Conservation (phyloP, 495 filamentous ascomycete species). For the Elasticomyces elasticus region DNA sequence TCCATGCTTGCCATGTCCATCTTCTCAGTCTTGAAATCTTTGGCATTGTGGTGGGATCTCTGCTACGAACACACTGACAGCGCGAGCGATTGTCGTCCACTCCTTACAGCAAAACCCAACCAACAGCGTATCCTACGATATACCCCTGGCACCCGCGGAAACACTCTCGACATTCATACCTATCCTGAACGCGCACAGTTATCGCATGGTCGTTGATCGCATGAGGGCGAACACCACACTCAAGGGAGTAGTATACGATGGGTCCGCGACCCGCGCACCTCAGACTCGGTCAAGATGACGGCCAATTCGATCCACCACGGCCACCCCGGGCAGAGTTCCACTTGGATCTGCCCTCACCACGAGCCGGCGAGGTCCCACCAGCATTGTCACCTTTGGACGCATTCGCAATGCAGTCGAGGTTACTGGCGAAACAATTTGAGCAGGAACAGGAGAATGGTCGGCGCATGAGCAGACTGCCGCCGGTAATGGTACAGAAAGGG, state of each 20-base stretch:
- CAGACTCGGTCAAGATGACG: neutral
- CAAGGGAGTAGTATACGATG: constrained; percentile 1
- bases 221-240: neutral
- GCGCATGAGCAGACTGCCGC: constrained; percentile 76
- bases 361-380: constrained; percentile 70
- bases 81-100: neutral
- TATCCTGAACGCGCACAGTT: too few species aligned
- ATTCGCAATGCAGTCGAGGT: constrained; percentile 76
- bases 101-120: neutral
- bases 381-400: constrained; percentile 91
- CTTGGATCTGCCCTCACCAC: constrained; percentile 30
- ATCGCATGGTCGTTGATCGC: neutral
- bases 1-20: too few species aligned
- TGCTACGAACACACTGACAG: too few species aligned
- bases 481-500: constrained; percentile 68
- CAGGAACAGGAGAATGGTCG: constrained; percentile 56
- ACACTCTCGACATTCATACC: too few species aligned
- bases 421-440: constrained; percentile 79
- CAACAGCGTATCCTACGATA: neutral
- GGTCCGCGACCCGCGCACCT: constrained; percentile 12
- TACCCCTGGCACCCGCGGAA: too few species aligned
- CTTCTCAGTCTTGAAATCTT: too few species aligned
- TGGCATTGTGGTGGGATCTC: too few species aligned
- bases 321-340: constrained; percentile 1
- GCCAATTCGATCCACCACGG: neutral